phyloP scores from a whole-genome alignment of 768 basidiomycete genomes.

The Lanmaoa pseudosensibilis region DNA sequence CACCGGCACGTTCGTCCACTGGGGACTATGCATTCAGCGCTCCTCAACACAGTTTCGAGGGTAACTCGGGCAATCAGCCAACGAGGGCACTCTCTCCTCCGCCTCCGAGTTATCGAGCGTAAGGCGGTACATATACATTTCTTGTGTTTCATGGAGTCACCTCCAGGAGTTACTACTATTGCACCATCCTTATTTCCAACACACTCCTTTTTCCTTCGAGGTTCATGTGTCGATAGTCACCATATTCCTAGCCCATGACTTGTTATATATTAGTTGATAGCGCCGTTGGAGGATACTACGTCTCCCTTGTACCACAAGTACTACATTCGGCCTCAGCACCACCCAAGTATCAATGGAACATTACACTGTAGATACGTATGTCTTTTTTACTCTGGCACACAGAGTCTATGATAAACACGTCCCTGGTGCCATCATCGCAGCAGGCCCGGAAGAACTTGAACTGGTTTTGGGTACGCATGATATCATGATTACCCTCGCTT shows the following conservation, averaged over 20 bases:
- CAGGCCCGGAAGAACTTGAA: not conserved
- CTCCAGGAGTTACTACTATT: not conserved
- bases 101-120: slow-evolving; percentile 23
- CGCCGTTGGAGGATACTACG: slow-evolving; percentile 6
- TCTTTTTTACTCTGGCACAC: not conserved
- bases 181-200: not conserved
- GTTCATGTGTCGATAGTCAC: slow-evolving; percentile 1
- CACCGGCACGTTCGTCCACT: slow-evolving; percentile 5
- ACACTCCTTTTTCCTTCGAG: slow-evolving; percentile 4
- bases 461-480: slow-evolving; percentile 2
- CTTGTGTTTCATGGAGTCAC: not conserved
- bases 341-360: not conserved
- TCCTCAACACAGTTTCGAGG: slow-evolving; percentile 26
- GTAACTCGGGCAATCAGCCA: slow-evolving; percentile 2
- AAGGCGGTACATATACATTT: not conserved
- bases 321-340: slow-evolving; percentile 8
- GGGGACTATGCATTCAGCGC: slow-evolving; percentile 28
- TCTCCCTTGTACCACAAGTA: slow-evolving; percentile 20
- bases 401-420: not conserved
- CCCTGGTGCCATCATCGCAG: not conserved
- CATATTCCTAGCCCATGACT: slow-evolving; percentile 16
- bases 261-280: slow-evolving; percentile 19
- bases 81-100: slow-evolving; percentile 13
- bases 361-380: not conserved
- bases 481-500: slow-evolving; percentile 1